Base-by-base conservation (phyloP, 108 stramenopile species). In the Cylindrotheca closterium region DNA sequence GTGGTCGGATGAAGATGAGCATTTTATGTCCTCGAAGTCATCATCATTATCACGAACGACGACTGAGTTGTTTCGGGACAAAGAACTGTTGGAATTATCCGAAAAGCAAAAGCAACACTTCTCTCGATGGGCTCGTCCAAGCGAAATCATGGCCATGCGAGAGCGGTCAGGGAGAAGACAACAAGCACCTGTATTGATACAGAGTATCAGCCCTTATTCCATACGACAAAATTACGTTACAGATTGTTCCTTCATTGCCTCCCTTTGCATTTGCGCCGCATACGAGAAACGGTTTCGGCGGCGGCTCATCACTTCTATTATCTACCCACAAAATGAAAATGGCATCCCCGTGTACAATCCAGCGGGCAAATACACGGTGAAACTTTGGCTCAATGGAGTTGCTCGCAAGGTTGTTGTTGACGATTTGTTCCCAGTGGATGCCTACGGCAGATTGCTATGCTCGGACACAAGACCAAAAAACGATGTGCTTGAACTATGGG, bases 241-340 rank as follows among this genome's bases (percentile, higher is more conserved):
- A 17, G 94, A 96, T 67, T 98, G 97, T 72, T 88, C 86, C 70
- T 96, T 96, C 74, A 86, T 98, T 60, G 92, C 92, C 3, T 87
- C 85, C 24, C 75, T 98, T 7, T 95, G 94, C 63, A 85, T 96
- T 18, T 82, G 87, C n/a, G 89, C 95, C 22, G 79, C 75, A 10
- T 91, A 82, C 37, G 94, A 98, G 64, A 80, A 79, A 30, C 68
- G 91, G 0, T 90, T 85, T 33, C 67, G 78, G 12, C 73, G 73
- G 37, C 74, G 78, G 8, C 63, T 95, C 23, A 71, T 95, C 26
- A 79, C 89, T 29, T 73, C 79, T 30, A 79, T 91, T 48, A 81
- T 96, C 7, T 90, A 88, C 51, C 92, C 92, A 2, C 95, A 97
- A 71, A 79, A 87, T 55, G 28, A 59, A 12, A 58, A 64, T 27